phyloP scores from a whole-genome alignment of 768 basidiomycete genomes.

The Sporobolomyces phaffii region DNA sequence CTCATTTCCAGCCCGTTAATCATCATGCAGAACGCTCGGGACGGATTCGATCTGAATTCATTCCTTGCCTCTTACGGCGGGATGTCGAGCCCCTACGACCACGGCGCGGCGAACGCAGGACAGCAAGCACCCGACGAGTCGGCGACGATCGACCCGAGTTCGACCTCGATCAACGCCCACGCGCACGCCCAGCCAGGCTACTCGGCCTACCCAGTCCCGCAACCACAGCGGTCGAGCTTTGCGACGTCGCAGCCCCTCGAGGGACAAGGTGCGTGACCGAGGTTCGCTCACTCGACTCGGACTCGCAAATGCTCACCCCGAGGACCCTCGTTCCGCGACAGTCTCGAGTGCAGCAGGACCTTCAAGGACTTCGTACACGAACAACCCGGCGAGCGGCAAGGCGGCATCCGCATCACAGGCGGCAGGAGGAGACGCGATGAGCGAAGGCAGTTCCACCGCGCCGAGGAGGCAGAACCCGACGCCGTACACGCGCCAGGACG shows the following conservation, averaged over 20 bases:
- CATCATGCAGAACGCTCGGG: neutral
- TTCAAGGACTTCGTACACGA: neutral
- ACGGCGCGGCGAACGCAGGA: neutral
- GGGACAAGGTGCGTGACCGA: neutral
- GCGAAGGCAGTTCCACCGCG: conserved; percentile 1
- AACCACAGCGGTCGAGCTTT: neutral
- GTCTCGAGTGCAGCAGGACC: conserved; percentile 15
- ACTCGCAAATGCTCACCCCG: neutral
- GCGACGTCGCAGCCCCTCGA: neutral
- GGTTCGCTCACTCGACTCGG: neutral
- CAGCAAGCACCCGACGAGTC: neutral
- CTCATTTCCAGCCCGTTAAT: neutral
- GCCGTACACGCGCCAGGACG: neutral
- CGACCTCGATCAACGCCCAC: neutral
- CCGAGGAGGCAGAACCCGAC: neutral
- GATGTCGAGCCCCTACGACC: neutral
- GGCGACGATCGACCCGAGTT: neutral
- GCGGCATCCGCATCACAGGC: neutral
- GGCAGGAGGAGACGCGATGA: conserved; percentile 3
- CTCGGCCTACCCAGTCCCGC: neutral
- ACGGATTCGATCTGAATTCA: conserved; percentile 1
- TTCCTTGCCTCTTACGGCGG: conserved; percentile 2
- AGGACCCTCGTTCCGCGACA: neutral
- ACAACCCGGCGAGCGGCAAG: neutral
- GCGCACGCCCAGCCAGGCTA: neutral